Conservation (phyloP, 176 grass and related monocot species). For the Triticum turgidum region DNA sequence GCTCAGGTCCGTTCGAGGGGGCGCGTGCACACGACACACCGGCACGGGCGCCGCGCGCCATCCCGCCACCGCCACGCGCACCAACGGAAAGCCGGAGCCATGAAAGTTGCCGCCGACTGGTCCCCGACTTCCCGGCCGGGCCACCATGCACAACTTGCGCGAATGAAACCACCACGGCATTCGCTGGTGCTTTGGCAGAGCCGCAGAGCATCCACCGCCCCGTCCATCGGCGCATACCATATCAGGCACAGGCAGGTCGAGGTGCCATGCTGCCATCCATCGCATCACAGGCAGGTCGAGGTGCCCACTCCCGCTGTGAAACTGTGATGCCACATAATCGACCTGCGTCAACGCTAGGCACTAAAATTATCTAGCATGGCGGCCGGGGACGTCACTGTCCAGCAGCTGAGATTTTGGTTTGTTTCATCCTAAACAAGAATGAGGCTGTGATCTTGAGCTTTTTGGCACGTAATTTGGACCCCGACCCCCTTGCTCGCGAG, state of each 20-base stretch:
- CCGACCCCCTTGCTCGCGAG: background rate
- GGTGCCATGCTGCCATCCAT: no score
- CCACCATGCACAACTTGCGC: background rate
- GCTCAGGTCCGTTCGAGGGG: no score
- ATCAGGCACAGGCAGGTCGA: background rate
- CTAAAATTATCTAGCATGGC: background rate
- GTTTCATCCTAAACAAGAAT: background rate
- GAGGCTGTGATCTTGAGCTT: background rate
- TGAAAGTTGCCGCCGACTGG: background rate
- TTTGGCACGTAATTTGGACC: slow-evolving; percentile 24
- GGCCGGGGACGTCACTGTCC: slow-evolving; percentile 18
- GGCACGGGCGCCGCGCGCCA: background rate
- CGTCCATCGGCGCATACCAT: background rate
- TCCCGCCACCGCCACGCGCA: background rate
- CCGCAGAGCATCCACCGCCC: background rate
- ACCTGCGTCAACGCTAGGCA: background rate
- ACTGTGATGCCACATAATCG: background rate
- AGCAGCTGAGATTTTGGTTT: background rate
- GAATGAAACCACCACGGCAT: background rate
- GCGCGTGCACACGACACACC: background rate
- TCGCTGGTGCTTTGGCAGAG: background rate
- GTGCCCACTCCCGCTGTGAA: no score
- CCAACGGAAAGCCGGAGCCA: background rate
- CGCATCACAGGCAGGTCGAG: no score
- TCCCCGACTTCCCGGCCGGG: background rate